Percentiles rank a stretch among this genome's conserved stretches.
Evolutionary conservation across 2,329 filamentous ascomycete species (phyloP).

Genomic region (Albifimbria verrucaria): DNA sequence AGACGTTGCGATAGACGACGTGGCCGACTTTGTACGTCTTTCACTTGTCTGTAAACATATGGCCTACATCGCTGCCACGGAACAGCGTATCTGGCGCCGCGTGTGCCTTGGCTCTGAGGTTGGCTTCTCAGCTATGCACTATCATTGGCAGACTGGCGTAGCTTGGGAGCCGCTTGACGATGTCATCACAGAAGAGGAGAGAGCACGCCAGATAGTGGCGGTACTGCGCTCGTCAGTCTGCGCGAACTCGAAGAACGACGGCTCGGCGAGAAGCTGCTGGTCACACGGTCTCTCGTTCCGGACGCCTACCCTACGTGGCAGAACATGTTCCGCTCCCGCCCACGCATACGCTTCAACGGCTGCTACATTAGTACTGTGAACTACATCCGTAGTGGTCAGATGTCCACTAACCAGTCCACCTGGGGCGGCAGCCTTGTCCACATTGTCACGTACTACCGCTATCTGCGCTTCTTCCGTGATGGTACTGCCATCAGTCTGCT

Average conservation of each 20-base stretch:
- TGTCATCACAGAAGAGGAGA: slow-evolving; percentile 18
- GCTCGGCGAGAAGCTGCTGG: slow-evolving; percentile 27
- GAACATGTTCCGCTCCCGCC: slow-evolving; percentile 74
- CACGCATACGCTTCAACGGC: slow-evolving; percentile 88
- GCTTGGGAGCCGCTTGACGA: slow-evolving; percentile 48
- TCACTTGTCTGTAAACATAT: slow-evolving; percentile 82
- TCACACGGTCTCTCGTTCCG: slow-evolving; percentile 39
- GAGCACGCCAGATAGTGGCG: slow-evolving; percentile 27
- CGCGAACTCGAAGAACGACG: slow-evolving; percentile 32
- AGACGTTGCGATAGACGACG: slow-evolving; percentile 69
- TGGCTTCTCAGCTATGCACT: slow-evolving; percentile 82
- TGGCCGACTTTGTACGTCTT: slow-evolving; percentile 72
- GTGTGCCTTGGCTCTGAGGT: slow-evolving; percentile 68
- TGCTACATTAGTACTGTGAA: slow-evolving; percentile 97
- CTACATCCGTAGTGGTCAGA: slow-evolving; percentile 80
- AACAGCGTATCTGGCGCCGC: slow-evolving; percentile 82
- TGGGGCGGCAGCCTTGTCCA: slow-evolving; percentile 78
- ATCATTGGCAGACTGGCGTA: slow-evolving; percentile 65
- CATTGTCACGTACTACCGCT: slow-evolving; percentile 97
- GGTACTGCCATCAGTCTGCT: slow-evolving; percentile 79
- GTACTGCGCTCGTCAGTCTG: slow-evolving; percentile 29
- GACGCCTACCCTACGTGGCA: slow-evolving; percentile 53
- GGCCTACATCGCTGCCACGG: slow-evolving; percentile 78
- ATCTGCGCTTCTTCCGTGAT: slow-evolving; percentile 91
- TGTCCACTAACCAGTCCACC: slow-evolving; percentile 65